These are phyloP conservation scores for Solanum hybrid DNA, from an alignment of 305 asterid species.

Conservation along the genomic window DNA sequence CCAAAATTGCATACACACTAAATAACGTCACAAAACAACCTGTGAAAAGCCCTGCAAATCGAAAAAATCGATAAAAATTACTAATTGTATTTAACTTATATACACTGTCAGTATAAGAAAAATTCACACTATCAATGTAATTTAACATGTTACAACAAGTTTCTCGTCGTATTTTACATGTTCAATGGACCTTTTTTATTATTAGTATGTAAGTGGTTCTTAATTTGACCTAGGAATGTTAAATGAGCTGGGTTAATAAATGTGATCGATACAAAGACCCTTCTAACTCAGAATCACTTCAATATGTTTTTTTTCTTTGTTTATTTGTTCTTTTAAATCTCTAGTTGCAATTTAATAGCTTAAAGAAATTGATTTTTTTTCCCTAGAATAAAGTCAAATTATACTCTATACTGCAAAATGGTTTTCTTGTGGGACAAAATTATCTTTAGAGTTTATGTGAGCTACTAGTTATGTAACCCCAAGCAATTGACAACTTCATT, in stretches of 20 bases:
- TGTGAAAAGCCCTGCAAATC: constrained; percentile 68
- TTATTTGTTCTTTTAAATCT: not conserved
- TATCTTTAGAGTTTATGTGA: not conserved
- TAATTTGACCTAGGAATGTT: not conserved
- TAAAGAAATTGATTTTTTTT: not conserved
- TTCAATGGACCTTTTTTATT: not conserved
- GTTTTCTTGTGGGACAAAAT: not conserved
- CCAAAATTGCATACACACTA: constrained; percentile 67
- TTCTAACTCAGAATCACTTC: not conserved
- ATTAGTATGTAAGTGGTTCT: not conserved
- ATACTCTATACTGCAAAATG: not conserved
- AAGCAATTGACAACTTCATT: not conserved
- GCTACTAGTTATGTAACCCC: not conserved
- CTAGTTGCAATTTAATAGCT: not conserved
- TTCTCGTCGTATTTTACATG: not conserved
- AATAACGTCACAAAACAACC: constrained; percentile 85
- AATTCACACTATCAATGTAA: not conserved
- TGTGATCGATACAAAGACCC: not conserved
- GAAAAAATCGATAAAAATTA: not conserved
- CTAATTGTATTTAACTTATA: not conserved
- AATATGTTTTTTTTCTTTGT: not conserved
- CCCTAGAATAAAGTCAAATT: too few relatives aligned
- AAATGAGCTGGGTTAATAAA: not conserved
- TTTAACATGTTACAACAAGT: not conserved
- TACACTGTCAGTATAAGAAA: not conserved